Percentiles rank a stretch among this genome's conserved stretches.
These are phyloP conservation scores for Monilinia polystroma DNA, from an alignment of 2,329 filamentous ascomycete genomes.

Conservation along the genomic window DNA sequence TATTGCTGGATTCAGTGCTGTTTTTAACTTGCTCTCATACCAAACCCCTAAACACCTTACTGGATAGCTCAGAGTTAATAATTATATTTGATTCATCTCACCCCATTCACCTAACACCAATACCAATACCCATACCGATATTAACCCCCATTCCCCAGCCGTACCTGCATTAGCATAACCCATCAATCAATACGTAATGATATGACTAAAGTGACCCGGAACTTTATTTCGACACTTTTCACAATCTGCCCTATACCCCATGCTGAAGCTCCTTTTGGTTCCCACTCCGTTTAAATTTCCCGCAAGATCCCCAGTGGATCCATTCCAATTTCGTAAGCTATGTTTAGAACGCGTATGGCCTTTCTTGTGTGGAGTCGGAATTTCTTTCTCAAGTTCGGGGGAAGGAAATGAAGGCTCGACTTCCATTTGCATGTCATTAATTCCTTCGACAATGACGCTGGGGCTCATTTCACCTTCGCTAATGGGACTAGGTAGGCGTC, in stretches of 20 bases:
- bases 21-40: background rate
- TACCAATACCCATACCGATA: background rate
- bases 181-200: conserved; percentile 50
- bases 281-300: conserved; percentile 39
- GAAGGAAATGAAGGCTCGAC: conserved; percentile 31
- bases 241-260: conserved; percentile 75
- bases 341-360: conserved; percentile 39
- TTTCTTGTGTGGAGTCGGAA: conserved; percentile 38
- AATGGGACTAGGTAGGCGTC: conserved; percentile 40
- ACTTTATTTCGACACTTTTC: conserved; percentile 74
- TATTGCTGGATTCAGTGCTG: background rate
- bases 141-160: background rate
- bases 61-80: background rate
- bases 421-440: conserved; percentile 41
- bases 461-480: conserved; percentile 41
- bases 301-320: conserved; percentile 29
- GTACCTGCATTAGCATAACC: conserved; percentile 13
- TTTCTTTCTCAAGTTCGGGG: conserved; percentile 27
- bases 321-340: conserved; percentile 39
- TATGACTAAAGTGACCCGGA: conserved; percentile 79
- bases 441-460: conserved; percentile 35
- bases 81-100: background rate
- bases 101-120: background rate
- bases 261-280: conserved; percentile 71
- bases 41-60: background rate